phyloP scores from a whole-genome alignment of 225 moss, liverwort and hornwort species.

The Pseudisothecium myosuroides region DNA sequence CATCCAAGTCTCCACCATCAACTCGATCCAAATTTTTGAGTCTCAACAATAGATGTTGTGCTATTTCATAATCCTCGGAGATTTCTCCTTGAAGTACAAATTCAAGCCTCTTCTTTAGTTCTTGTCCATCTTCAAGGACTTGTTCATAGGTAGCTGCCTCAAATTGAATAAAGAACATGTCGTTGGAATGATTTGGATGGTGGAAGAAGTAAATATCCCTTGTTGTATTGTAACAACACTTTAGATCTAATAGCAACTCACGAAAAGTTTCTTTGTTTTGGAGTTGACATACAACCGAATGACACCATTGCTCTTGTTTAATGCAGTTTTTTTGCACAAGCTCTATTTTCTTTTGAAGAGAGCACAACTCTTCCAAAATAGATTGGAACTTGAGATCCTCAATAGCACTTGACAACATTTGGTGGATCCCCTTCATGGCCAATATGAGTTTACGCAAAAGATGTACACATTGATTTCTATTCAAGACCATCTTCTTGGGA shows the following conservation, averaged over 20 bases:
- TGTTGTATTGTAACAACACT: not conserved
- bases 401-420: not conserved
- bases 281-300: not conserved
- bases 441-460: not conserved
- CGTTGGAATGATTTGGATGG: not conserved
- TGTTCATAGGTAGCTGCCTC: not conserved
- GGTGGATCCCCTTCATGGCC: not conserved
- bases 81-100: not conserved
- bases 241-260: not conserved
- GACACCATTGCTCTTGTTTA: not conserved
- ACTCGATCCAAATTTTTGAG: not conserved
- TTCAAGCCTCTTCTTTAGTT: not conserved
- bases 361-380: not conserved
- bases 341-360: not conserved
- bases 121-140: not conserved
- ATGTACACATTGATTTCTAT: not conserved
- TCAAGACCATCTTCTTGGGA: not conserved
- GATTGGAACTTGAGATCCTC: not conserved
- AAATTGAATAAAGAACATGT: not conserved
- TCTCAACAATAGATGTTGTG: not conserved
- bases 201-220: not conserved
- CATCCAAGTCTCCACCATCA: not conserved
- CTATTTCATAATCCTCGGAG: not conserved
- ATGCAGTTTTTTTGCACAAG: not conserved
- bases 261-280: not conserved